Conservation (phyloP, 2,329 filamentous ascomycete genomes). For the Penicillium frequentans region DNA sequence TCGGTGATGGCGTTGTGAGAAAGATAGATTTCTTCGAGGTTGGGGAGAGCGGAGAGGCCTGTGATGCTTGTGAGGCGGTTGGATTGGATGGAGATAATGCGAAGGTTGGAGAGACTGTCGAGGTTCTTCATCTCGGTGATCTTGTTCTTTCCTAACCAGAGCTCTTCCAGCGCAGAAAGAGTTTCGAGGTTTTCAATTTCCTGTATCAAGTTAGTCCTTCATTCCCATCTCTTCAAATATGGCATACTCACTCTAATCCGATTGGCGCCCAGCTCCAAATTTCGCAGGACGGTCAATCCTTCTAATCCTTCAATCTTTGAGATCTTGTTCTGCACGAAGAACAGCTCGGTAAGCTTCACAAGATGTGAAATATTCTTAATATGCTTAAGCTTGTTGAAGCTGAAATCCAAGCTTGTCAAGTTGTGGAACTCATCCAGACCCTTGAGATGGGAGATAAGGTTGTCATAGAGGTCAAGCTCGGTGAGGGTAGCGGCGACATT, state of each 20-base stretch:
- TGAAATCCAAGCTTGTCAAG: conserved; percentile 80
- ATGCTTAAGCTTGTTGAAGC: conserved; percentile 99
- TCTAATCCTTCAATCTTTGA: conserved; percentile 81
- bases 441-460: conserved; percentile 82
- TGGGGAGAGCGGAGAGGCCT: conserved; percentile 70
- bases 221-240: neutral
- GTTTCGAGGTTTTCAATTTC: conserved; percentile 83
- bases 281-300: conserved; percentile 70
- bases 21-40: conserved; percentile 90
- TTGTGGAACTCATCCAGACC: conserved; percentile 76
- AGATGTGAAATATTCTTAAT: conserved; percentile 86
- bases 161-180: conserved; percentile 74
- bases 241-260: conserved; percentile 63
- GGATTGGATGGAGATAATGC: conserved; percentile 89
- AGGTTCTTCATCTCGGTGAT: conserved; percentile 81
- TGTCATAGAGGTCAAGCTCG: conserved; percentile 96
- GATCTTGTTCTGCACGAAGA: conserved; percentile 95
- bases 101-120: conserved; percentile 71
- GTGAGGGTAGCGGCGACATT: conserved; percentile 65
- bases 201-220: conserved; percentile 23
- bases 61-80: conserved; percentile 82
- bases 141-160: conserved; percentile 97
- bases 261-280: conserved; percentile 90
- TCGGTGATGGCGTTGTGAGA: conserved; percentile 88
- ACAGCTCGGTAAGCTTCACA: conserved; percentile 76